Evolutionary conservation across 768 basidiomycete species (phyloP).

Genomic region (Butyriboletus loyo): DNA sequence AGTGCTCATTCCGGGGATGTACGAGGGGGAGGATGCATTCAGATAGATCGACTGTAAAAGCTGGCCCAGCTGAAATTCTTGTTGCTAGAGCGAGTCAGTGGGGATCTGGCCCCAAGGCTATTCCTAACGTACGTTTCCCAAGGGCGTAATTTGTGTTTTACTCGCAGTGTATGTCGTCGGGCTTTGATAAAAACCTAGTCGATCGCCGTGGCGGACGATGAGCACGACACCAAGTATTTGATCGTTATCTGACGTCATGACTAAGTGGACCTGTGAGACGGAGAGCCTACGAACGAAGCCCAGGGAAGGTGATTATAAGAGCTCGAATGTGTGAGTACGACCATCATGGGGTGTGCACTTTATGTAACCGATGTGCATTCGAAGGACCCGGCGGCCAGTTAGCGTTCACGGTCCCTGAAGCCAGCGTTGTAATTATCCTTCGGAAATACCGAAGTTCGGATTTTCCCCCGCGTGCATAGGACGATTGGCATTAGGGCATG

Average conservation of each 20-base stretch:
- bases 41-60: constrained; percentile 53
- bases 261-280: background rate
- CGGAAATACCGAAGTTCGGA: background rate
- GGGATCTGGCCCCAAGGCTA: background rate
- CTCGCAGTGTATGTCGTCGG: constrained; percentile 56
- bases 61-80: constrained; percentile 58
- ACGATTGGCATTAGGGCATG: background rate
- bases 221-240: constrained; percentile 55
- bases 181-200: constrained; percentile 63
- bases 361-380: background rate
- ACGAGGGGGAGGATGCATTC: constrained; percentile 48
- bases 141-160: constrained; percentile 59
- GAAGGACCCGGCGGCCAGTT: background rate
- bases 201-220: constrained; percentile 58
- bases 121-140: constrained; percentile 52
- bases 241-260: constrained; percentile 20
- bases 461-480: background rate
- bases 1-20: constrained; percentile 42
- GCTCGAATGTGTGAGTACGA: background rate
- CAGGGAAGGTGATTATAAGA: background rate
- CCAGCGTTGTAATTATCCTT: background rate
- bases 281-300: background rate
- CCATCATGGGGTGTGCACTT: background rate
- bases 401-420: too few species aligned
- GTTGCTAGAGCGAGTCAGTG: constrained; percentile 34